phyloP scores from a whole-genome alignment of 768 basidiomycete species.

The Trametes maxima region DNA sequence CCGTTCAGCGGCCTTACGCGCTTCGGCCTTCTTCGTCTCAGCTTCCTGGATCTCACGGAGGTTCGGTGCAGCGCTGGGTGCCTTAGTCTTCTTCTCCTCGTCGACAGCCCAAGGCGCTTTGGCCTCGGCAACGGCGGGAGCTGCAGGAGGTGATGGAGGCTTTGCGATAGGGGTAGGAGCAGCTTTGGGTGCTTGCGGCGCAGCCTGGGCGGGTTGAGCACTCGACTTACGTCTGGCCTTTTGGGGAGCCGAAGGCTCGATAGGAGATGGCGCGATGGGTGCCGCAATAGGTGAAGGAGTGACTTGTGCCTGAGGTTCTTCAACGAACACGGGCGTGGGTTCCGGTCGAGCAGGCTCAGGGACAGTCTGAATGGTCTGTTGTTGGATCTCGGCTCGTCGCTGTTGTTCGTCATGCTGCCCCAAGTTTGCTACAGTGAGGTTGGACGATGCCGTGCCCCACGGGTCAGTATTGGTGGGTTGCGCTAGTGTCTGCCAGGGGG shows the following conservation, averaged over 20 bases:
- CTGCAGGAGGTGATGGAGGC: conserved; percentile 7
- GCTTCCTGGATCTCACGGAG: conserved; percentile 95
- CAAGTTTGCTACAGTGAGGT: conserved; percentile 58
- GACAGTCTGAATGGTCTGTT: conserved; percentile 23
- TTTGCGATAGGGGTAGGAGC: conserved; percentile 3
- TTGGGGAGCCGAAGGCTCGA: conserved; percentile 14
- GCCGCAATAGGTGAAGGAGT: conserved; percentile 19
- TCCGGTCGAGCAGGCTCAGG: conserved; percentile 1
- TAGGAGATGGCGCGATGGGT: conserved; percentile 15
- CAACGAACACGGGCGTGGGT: conserved; percentile 22
- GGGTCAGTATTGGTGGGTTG: conserved; percentile 48
- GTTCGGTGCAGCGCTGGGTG: conserved; percentile 53
- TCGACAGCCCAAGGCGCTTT: conserved; percentile 71
- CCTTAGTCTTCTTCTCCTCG: conserved; percentile 65
- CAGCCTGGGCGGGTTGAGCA: conserved; percentile 6
- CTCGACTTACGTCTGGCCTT: conserved; percentile 21
- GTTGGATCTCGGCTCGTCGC: conserved; percentile 36
- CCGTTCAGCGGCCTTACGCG: conserved; percentile 71
- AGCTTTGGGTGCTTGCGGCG: conserved; percentile 9
- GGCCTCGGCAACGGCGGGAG: conserved; percentile 23
- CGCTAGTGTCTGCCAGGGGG: conserved; percentile 56
- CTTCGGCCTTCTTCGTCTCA: conserved; percentile 81
- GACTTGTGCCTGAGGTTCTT: conserved; percentile 9
- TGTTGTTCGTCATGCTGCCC: conserved; percentile 62
- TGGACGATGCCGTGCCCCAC: conserved; percentile 52